phyloP scores from a whole-genome alignment of 805 yeast genomes.

The Candida palmyrensis region DNA sequence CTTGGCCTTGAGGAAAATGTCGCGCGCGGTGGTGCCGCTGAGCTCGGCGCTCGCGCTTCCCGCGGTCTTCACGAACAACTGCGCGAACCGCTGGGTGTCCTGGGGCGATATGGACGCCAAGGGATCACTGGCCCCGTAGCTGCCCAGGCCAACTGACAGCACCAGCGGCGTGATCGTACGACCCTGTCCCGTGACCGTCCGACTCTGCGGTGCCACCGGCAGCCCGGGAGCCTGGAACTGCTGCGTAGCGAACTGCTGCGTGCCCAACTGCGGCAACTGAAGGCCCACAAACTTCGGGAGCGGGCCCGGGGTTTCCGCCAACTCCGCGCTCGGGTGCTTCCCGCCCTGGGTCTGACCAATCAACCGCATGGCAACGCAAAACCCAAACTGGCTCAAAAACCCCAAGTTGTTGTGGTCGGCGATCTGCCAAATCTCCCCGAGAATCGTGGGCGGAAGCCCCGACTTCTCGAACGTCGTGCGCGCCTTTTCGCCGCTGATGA shows the following conservation, averaged over 20 bases:
- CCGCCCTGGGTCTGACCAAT: conserved; percentile 86
- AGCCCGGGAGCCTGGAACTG: neutral
- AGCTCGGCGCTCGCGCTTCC: conserved; percentile 53
- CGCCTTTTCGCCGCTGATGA: conserved; percentile 84
- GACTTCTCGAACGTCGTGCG: conserved; percentile 80
- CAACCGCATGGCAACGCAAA: conserved; percentile 80
- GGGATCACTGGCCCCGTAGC: conserved; percentile 26
- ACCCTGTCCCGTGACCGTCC: conserved; percentile 34
- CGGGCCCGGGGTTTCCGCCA: conserved; percentile 58
- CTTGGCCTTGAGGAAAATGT: conserved; percentile 83
- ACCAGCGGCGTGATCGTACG: conserved; percentile 24
- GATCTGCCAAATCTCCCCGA: conserved; percentile 91
- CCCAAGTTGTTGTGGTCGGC: conserved; percentile 92
- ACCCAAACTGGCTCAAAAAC: conserved; percentile 71
- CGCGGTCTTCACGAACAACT: conserved; percentile 63
- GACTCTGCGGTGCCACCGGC: conserved; percentile 28
- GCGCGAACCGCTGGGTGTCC: conserved; percentile 63
- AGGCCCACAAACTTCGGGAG: conserved; percentile 53
- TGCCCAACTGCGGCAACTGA: conserved; percentile 12
- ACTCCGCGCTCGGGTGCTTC: conserved; percentile 43
- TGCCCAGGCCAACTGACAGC: conserved; percentile 27
- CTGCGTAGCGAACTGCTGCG: conserved; percentile 12
- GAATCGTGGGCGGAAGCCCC: conserved; percentile 67
- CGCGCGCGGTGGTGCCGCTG: conserved; percentile 76
- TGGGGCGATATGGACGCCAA: conserved; percentile 50